Base-by-base conservation (phyloP, 148 eudicot genomes). In the Heliosperma pusillum region DNA sequence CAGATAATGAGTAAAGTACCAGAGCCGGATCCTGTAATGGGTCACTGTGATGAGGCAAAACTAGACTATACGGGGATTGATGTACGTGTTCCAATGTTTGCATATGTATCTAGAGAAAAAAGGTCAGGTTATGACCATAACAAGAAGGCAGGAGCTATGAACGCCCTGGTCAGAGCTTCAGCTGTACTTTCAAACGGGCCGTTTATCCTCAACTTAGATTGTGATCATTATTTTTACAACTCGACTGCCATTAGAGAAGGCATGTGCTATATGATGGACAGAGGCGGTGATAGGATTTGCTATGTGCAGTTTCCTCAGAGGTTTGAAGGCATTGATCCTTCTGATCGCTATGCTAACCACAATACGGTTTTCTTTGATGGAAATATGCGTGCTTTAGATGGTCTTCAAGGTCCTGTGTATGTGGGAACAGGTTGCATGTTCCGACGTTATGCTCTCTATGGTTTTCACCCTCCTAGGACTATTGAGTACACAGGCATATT, bases 391-490 rank as follows among this genome's bases (percentile, higher is more conserved):
- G 98, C 98, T 1, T 77, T 93, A 58, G 98, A 93, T 78, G 98
- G 98, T 69, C 87, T 93, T 27, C 98, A 93, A 78, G 98, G 98
- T 22, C 98, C 97, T 0, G 92, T 93, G 7, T 93, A 93, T 67
- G 98, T 93, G 12, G 98, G 98, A 76, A 93, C 98, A 0, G 98
- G 98, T 2, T 89, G 94, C 82, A 88, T 93, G 97, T 93, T 93
- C 62, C 85, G 97, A 30, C 78, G 98, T 13, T 93, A 88, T 71
- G 98, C 97, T 2, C 87, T 93, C 6, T 93, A 93, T 40, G 98
- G 98, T 21, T 93, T 93, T 30, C 85, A 82, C 45, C 98, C 98
- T 19, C 98, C 98, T 5, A 75, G 97, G 55, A 89, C 92, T 15
- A 86, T 81, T 59, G 97, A 93, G 76, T 93, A 93, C 65, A 36